Evolutionary conservation across 148 eudicot species (phyloP), one percentile per base, ranked within the genome.

Genomic region (Pouteria glomerata): DNA sequence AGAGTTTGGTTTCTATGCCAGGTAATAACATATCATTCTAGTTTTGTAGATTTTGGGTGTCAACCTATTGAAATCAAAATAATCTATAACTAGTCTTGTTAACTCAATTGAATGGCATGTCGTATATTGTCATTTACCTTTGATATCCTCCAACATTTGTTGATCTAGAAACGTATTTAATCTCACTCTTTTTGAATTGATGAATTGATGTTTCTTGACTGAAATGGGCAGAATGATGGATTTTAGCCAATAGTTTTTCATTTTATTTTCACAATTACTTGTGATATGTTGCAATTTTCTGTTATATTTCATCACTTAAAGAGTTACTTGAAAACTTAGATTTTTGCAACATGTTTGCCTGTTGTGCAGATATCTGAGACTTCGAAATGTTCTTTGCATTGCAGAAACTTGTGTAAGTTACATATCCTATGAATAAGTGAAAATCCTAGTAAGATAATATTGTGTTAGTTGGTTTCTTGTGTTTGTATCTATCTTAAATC

Each of bases 341-440:
- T 34, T 21, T 14, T 37, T 52, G 41, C 21, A 45, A 73, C 24
- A 6, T 69, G 51, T 74, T 63, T 67, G 24, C 69, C 68, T 69
- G 47, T 73, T 65, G 30, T 82, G 86, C 93, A 92, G 98, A 79
- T 81, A 31, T 58, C 76, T 92, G 89, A 85, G 88, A 76, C 90
- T 92, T 81, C 98, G 82, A 77, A 90, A 85, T 80, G 91, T 83
- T 71, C 81, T 86, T 60, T 90, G 86, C 69, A 78, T 70, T 74
- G 80, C 74, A 63, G 96, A 92, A 85, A 86, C 79, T 48, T 79
- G 82, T 88, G 98, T 92, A 86, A 90, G 96, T 88, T 72, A 33
- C 50, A 23, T 37, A 48, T 76, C 35, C 62, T 42, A 29, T 59
- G 39, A 34, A 23, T 73, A 66, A 48, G 45, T 30, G 10, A 39